Evolutionary conservation across 164 flowering plant genomes (phyloP), one percentile per base, ranked within the genome.

Genomic region (Nymphaea thermarum): DNA sequence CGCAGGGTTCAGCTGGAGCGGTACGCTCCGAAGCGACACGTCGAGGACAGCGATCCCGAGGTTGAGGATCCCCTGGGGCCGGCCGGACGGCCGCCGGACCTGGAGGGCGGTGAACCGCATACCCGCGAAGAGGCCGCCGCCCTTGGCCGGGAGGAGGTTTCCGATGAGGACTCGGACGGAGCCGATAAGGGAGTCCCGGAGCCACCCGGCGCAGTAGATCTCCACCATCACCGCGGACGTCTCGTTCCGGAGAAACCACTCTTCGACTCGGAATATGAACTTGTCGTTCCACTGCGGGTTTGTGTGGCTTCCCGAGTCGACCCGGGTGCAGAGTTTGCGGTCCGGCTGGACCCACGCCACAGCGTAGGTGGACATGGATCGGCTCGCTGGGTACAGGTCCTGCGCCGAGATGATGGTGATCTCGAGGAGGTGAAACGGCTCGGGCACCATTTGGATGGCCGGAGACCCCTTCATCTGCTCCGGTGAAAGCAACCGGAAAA

Each of bases 31-130:
- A 89, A 91, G 82, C 3, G 96, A 78, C 67, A 86, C 80, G 67
- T 89, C 92, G 11, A 93, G 83, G 18, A 93, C 25, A 0, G 97
- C 81, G 3, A 89, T 87, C 4, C 94, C 97, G 16, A 91, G 74
- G 80, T 93, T 93, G 59, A 93, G 77, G n/a, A 93, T 85, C 65
- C 98, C 98, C 69, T 91, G 96, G 0, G 98, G 98, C 12, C 96
- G 82, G 0, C 97, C 94, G 0, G 98, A 93, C 2, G 83, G 87
- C 4, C 97, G 87, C 2, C 98, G 86, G 8, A 91, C 85, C 76
- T 90, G 93, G 4, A 91, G 85, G 0, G 95, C 91, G 3, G 64
- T 17, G 64, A 62, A 62, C 0, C 91, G 76, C 85, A 82, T 86
- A 3, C 82, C 82, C 0, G 76, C 43, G 67, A 74, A 17, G 42